Evolutionary conservation across 768 basidiomycete species (phyloP), one percentile per base, ranked within the genome.

Genomic region (Myochromella boudieri): DNA sequence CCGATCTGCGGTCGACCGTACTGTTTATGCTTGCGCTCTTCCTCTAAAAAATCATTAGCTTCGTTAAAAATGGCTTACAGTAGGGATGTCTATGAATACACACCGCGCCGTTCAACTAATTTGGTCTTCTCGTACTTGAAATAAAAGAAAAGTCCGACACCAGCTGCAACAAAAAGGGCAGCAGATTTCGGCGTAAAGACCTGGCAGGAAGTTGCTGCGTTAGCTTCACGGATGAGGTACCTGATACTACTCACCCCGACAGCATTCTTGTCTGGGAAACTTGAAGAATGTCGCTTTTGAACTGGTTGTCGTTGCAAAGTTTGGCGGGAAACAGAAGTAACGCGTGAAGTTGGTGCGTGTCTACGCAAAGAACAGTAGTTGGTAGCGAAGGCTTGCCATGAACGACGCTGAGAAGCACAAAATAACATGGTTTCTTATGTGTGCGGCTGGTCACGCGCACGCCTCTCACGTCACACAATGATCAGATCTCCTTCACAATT

Each of bases 121-220:
- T 85, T 80, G 31, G 73, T 74, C 70, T 98, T 98, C 66, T 97
- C 94, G 46, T 82, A 71, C 42, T 82, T 78, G 69, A 99, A 97
- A 70, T 98, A 98, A 56, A 78, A 84, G 60, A 83, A 90, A 14
- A 99, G 72, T 2, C 85, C 94, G 9, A 78, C 69, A 1, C 94
- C 94, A 6, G 91, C 85, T 1, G 78, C 69, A n/a, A 95, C 65
- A 64, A 99, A 97, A 17, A 97, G 59, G 0, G 75, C 83, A 0
- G 91, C 95, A 1, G 94, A 84, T 42, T 74, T 76, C 21, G 92
- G 93, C 2, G 92, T 94, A 63, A 97, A 97, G n/a, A 91, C 89
- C 95, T 97, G 56, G 25, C 55, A 36, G 18, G 28, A 24, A 24
- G 9, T 32, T 10, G 12, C 46, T 25, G 11, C 22, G 42, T 46